Percentiles rank a stretch among this genome's conserved stretches.
Conservation (phyloP, 2,329 filamentous ascomycete genomes). For the Pyricularia sp. region DNA sequence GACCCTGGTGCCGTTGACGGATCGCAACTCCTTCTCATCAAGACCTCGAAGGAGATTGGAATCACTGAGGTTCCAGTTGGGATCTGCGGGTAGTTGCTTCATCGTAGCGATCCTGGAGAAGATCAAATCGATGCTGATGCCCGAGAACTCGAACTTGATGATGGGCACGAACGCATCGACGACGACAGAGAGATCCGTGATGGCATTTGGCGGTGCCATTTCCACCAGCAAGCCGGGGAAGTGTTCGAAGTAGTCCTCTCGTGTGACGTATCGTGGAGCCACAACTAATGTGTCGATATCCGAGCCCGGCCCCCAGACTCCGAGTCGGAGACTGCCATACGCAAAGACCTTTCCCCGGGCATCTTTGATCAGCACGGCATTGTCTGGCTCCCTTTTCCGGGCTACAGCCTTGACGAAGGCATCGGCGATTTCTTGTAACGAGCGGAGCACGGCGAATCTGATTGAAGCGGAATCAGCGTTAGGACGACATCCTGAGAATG, state of each 20-base stretch:
- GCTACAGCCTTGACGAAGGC: slow-evolving; percentile 83
- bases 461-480: slow-evolving; percentile 7
- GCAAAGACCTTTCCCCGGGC: slow-evolving; percentile 91
- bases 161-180: slow-evolving; percentile 91
- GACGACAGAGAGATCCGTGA: slow-evolving; percentile 77
- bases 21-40: slow-evolving; percentile 78
- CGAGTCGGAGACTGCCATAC: slow-evolving; percentile 90
- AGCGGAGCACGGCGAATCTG: slow-evolving; percentile 63
- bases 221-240: slow-evolving; percentile 74
- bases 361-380: slow-evolving; percentile 68
- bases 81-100: slow-evolving; percentile 57
- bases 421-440: slow-evolving; percentile 70
- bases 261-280: slow-evolving; percentile 78
- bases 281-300: slow-evolving; percentile 97
- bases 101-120: slow-evolving; percentile 66
- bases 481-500: neutral
- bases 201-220: slow-evolving; percentile 68
- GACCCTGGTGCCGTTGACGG: slow-evolving; percentile 87
- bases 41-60: slow-evolving; percentile 77
- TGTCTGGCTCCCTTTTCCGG: slow-evolving; percentile 58
- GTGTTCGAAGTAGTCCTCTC: slow-evolving; percentile 84
- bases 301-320: slow-evolving; percentile 88
- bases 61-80: slow-evolving; percentile 68
- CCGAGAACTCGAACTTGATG: slow-evolving; percentile 88
- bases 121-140: slow-evolving; percentile 92